Percentiles rank a stretch among this genome's conserved stretches.
Evolutionary conservation across 73 alveolate genomes (phyloP).

Genomic region (Uronychia binucleata): DNA sequence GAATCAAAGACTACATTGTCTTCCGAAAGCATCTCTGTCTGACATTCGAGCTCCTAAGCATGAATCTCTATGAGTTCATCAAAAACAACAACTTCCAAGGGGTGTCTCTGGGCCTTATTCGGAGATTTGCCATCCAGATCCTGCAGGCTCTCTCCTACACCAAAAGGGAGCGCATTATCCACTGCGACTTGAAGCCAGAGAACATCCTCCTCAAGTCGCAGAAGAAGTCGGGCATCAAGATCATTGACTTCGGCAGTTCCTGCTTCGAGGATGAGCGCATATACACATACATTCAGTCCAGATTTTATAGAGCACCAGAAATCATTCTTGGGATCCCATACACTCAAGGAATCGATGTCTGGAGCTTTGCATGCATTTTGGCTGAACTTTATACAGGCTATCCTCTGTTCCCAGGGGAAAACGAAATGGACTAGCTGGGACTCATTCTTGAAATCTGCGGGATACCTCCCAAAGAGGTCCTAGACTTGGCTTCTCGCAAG

Average conservation of each 20-base stretch:
- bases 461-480: slow-evolving; percentile 51
- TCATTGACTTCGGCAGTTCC: slow-evolving; percentile 92
- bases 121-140: slow-evolving; percentile 82
- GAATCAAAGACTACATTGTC: slow-evolving; percentile 51
- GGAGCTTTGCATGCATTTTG: slow-evolving; percentile 87
- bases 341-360: slow-evolving; percentile 75
- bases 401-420: slow-evolving; percentile 92
- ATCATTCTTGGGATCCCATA: slow-evolving; percentile 66
- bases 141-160: slow-evolving; percentile 75
- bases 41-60: slow-evolving; percentile 45
- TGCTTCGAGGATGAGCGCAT: slow-evolving; percentile 64
- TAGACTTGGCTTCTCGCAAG: slow-evolving; percentile 44
- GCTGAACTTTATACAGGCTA: slow-evolving; percentile 85
- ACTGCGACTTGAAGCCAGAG: slow-evolving; percentile 87
- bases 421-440: slow-evolving; percentile 80
- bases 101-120: slow-evolving; percentile 63
- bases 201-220: slow-evolving; percentile 74
- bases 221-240: slow-evolving; percentile 78
- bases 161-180: slow-evolving; percentile 67
- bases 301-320: slow-evolving; percentile 73
- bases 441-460: slow-evolving; percentile 80
- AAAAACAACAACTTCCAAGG: slow-evolving; percentile 72
- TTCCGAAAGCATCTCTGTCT: slow-evolving; percentile 66
- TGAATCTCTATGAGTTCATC: slow-evolving; percentile 82
- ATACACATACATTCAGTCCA: slow-evolving; percentile 55